These are phyloP conservation scores for Thyridium curvatum DNA, from an alignment of 2,329 filamentous ascomycete genomes.

Conservation along the genomic window DNA sequence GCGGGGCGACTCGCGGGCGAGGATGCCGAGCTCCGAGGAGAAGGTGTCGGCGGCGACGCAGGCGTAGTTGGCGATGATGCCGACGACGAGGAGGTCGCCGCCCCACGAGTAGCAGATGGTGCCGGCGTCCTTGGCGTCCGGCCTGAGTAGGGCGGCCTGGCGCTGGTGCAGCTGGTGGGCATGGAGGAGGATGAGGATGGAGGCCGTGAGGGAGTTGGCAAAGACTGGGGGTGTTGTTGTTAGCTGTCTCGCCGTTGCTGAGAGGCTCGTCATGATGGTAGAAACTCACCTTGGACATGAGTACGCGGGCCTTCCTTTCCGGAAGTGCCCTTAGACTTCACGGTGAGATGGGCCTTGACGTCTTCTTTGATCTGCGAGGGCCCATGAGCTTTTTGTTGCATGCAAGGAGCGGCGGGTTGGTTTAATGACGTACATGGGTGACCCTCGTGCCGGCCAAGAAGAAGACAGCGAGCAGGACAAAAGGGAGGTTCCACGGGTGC, in stretches of 20 bases:
- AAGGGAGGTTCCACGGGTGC: slow-evolving; percentile 95
- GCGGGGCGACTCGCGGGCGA: slow-evolving; percentile 68
- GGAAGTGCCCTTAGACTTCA: slow-evolving; percentile 64
- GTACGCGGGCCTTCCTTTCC: slow-evolving; percentile 80
- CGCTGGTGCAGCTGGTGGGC: slow-evolving; percentile 51
- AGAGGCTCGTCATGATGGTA: not conserved
- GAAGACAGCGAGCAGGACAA: slow-evolving; percentile 75
- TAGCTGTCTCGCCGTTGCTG: not conserved
- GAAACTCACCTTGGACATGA: slow-evolving; percentile 62
- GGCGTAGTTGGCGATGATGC: slow-evolving; percentile 78
- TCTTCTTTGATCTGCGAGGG: slow-evolving; percentile 69
- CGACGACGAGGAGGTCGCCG: slow-evolving; percentile 57
- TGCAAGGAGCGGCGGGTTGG: not conserved
- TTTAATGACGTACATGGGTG: slow-evolving; percentile 60
- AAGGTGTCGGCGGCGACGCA: slow-evolving; percentile 91
- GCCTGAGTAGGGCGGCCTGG: slow-evolving; percentile 28
- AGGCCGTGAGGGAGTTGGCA: slow-evolving; percentile 79
- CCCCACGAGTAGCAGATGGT: slow-evolving; percentile 53
- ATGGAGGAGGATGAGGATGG: slow-evolving; percentile 54
- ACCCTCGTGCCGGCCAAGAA: slow-evolving; percentile 79
- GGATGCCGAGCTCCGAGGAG: slow-evolving; percentile 88
- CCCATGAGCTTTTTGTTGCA: slow-evolving; percentile 3
- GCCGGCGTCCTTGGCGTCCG: slow-evolving; percentile 21
- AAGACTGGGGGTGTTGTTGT: slow-evolving; percentile 46
- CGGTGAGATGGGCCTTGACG: slow-evolving; percentile 74